These are phyloP conservation scores for Leucocoprinus sp. DNA, from an alignment of 768 basidiomycete species.

Conservation along the genomic window DNA sequence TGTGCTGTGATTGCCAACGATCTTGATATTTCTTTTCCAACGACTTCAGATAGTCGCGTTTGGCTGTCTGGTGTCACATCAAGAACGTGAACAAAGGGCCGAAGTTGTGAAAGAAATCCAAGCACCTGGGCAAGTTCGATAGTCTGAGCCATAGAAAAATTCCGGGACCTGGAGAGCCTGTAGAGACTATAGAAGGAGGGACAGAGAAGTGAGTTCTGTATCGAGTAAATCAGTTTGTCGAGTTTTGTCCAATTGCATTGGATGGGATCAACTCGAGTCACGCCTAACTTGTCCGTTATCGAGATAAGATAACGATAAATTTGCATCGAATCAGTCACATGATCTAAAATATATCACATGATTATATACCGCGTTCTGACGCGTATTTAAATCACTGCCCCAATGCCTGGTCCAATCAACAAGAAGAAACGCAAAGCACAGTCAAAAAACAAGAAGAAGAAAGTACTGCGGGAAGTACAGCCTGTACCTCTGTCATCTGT, in stretches of 20 bases:
- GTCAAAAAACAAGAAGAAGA: slow-evolving; percentile 12
- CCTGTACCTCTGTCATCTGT: not conserved
- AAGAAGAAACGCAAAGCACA: slow-evolving; percentile 24
- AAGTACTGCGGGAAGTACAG: not conserved
- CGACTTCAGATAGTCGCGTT: slow-evolving; percentile 78
- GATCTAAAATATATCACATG: not conserved
- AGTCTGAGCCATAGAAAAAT: slow-evolving; percentile 44
- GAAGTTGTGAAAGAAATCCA: not conserved
- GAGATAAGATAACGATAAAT: slow-evolving; percentile 2
- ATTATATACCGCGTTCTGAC: not conserved
- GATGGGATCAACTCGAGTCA: slow-evolving; percentile 2
- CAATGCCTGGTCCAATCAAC: slow-evolving; percentile 54
- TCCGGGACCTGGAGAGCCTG: slow-evolving; percentile 2
- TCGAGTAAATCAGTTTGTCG: slow-evolving; percentile 14
- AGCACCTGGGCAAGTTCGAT: slow-evolving; percentile 56
- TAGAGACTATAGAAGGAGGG: slow-evolving; percentile 13
- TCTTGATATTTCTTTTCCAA: slow-evolving; percentile 83
- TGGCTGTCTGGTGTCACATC: slow-evolving; percentile 63
- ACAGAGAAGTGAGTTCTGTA: slow-evolving; percentile 12
- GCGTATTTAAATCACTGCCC: not conserved
- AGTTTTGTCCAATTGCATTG: slow-evolving; percentile 1
- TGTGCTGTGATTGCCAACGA: slow-evolving; percentile 64
- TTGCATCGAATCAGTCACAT: not conserved
- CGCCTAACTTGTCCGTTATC: slow-evolving; percentile 2
- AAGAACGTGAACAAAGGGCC: not conserved